Evolutionary conservation across 1,139 yeast genomes (phyloP).

Genomic region (Keqinozyma sinolaborantium): DNA sequence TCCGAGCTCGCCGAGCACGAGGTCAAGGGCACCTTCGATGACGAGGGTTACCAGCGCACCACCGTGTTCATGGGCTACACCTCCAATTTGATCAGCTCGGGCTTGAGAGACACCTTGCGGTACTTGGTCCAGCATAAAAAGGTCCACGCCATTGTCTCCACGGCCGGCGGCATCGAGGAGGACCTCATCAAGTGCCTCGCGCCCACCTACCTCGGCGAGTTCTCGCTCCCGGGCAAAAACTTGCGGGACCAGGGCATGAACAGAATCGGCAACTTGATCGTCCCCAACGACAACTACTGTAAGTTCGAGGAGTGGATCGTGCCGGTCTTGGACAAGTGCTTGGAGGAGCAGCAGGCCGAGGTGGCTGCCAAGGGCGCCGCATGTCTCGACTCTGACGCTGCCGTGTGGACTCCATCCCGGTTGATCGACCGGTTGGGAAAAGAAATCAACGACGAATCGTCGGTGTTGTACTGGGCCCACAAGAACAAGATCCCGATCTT

Average conservation of each 20-base stretch:
- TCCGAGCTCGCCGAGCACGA: constrained; percentile 67
- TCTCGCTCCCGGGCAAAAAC: constrained; percentile 71
- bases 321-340: constrained; percentile 81
- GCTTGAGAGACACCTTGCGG: constrained; percentile 85
- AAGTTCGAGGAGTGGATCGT: constrained; percentile 98
- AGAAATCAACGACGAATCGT: constrained; percentile 88
- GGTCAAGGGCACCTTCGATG: constrained; percentile 71
- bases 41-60: constrained; percentile 75
- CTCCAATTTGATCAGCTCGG: constrained; percentile 93
- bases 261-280: constrained; percentile 93
- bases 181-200: constrained; percentile 95
- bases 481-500: constrained; percentile 93
- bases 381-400: constrained; percentile 41
- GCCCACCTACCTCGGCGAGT: constrained; percentile 93
- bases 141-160: constrained; percentile 91
- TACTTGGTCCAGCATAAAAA: constrained; percentile 88
- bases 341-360: constrained; percentile 81
- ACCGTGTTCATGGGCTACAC: constrained; percentile 96
- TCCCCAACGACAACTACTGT: constrained; percentile 97
- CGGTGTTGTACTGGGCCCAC: constrained; percentile 98
- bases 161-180: constrained; percentile 98
- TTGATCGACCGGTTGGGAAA: constrained; percentile 91
- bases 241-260: constrained; percentile 95
- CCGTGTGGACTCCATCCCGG: constrained; percentile 89
- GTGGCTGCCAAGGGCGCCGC: constrained; percentile 59